phyloP scores from a whole-genome alignment of 345 rosid species.

The Bruguiera parviflora region DNA sequence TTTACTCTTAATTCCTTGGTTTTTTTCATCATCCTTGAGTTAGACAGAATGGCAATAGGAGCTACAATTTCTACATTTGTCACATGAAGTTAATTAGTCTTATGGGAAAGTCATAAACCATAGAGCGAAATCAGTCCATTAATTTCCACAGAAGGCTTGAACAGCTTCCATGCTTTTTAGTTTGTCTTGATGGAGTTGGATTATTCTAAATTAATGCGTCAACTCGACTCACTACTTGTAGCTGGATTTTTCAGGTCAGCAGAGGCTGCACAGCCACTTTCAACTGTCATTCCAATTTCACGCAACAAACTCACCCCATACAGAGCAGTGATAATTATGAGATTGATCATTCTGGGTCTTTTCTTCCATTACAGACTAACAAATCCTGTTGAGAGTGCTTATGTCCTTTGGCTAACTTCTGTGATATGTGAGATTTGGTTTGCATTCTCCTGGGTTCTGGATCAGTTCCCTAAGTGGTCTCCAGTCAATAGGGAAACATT shows the following conservation, averaged over 20 bases:
- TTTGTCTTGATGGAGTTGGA: too few relatives aligned
- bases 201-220: too few relatives aligned
- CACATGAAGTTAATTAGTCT: too few relatives aligned
- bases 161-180: too few relatives aligned
- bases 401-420: constrained; percentile 81
- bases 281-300: constrained; percentile 58
- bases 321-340: constrained; percentile 66
- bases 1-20: too few relatives aligned
- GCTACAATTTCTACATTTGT: too few relatives aligned
- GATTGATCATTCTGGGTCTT: constrained; percentile 76
- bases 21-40: too few relatives aligned
- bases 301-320: constrained; percentile 69
- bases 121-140: too few relatives aligned
- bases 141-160: too few relatives aligned
- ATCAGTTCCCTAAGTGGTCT: constrained; percentile 99
- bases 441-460: constrained; percentile 96
- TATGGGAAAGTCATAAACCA: too few relatives aligned
- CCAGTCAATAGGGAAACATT: constrained; percentile 73
- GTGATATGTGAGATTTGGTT: constrained; percentile 99
- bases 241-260: constrained; percentile 43
- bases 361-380: constrained; percentile 92
- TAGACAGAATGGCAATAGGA: too few relatives aligned
- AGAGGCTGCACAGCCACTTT: constrained; percentile 67
- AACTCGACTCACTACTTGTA: neutral
- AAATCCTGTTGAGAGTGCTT: constrained; percentile 91